Base-by-base conservation (phyloP, 805 yeast genomes). In the Starmerella roubikii region DNA sequence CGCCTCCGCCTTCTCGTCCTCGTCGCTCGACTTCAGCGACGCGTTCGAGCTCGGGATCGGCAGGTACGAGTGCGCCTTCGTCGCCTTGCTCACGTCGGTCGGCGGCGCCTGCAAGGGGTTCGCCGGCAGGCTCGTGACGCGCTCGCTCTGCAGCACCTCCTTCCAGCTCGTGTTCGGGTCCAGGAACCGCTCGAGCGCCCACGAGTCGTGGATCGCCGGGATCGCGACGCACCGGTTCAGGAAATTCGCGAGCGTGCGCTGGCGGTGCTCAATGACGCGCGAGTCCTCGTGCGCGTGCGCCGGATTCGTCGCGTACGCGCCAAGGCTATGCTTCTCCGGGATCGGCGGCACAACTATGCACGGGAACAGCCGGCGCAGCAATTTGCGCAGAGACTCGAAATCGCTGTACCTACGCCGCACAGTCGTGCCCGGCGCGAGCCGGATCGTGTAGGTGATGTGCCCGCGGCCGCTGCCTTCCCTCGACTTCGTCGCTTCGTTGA, bases 381-480 rank as follows among this genome's bases (percentile, higher is more conserved):
- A 69, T 30, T 73, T 77, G 44, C 95, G 66, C 32, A 91, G 66
- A 35, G 81, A 73, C 53, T 83, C 95, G 56, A 91, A 91, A 56
- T 91, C 98, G 25, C 94, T 79, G 56, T 91, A 91, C 32, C 97
- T 67, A 51, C 98, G 66, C 34, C 86, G 73, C 4, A 84, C 86
- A 13, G 68, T 64, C 24, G 72, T 54, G 30, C 72, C 77, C n/a
- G 76, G 62, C 10, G 42, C 37, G 33, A 72, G 62, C 44, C 70
- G 68, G 44, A 88, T 81, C 2, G 93, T 77, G 56, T 91, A 88
- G 0, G 85, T 83, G 20, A 88, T 75, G 50, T 78, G 88, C 2
- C 85, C 74, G 46, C 81, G 69, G 27, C 75, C 68, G 51, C 72
- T 72, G 10, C 86, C 84, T 50, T 88, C 96, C 43, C 72, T 77